Evolutionary conservation across 306 rosid genomes (phyloP).

Genomic region (Cotoneaster glaucophyllus): DNA sequence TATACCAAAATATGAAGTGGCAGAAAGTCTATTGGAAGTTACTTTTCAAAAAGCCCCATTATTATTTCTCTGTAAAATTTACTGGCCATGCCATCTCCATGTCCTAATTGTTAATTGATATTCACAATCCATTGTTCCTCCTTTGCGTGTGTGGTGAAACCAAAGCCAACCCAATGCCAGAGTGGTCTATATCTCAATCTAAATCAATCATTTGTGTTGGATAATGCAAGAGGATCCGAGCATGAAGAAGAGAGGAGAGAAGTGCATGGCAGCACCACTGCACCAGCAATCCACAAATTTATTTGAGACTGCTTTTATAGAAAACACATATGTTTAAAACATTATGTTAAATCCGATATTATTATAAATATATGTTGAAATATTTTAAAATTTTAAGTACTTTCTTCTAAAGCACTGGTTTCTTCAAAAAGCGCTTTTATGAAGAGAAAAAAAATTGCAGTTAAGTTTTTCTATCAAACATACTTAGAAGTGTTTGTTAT

Average conservation of each 20-base stretch:
- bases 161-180: not conserved
- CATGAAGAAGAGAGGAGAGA: not conserved
- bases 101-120: not conserved
- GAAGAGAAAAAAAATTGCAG: not conserved
- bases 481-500: not conserved
- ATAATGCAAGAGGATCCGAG: not conserved
- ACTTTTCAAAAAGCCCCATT: too few species aligned
- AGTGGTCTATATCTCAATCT: not conserved
- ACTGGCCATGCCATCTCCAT: not conserved
- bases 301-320: too few species aligned
- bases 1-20: accelerated
- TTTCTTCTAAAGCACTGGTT: not conserved
- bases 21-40: accelerated
- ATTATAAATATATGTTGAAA: too few species aligned
- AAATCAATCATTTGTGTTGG: constrained; percentile 7
- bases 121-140: not conserved
- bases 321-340: too few species aligned
- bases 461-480: too few species aligned
- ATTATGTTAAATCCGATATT: too few species aligned
- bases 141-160: constrained; percentile 1
- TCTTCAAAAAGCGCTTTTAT: not conserved
- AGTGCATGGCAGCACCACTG: too few species aligned
- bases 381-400: not conserved
- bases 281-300: too few species aligned
- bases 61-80: not conserved